These are phyloP conservation scores for Lipomyces oligophaga DNA, from an alignment of 805 yeast species.

Conservation along the genomic window DNA sequence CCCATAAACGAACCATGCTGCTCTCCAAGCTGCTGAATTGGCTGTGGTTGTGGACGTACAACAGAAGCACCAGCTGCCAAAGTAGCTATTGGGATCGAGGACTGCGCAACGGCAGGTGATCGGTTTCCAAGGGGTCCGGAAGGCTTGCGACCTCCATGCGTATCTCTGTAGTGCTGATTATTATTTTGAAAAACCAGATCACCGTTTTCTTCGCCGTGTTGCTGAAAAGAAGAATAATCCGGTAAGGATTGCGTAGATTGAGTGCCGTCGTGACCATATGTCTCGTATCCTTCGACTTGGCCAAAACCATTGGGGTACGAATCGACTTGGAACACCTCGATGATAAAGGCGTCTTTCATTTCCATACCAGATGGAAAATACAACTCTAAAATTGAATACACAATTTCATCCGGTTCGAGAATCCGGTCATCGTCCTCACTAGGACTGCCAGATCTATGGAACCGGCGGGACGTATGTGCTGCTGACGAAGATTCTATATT, in stretches of 20 bases:
- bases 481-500: not conserved
- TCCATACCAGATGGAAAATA: slow-evolving; percentile 66
- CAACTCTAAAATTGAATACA: slow-evolving; percentile 56
- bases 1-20: not conserved
- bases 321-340: slow-evolving; percentile 55
- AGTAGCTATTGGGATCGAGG: too few species aligned
- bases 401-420: slow-evolving; percentile 55
- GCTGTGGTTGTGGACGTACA: slow-evolving; percentile 24
- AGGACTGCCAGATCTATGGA: not conserved
- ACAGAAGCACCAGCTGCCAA: too few species aligned
- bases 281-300: too few species aligned
- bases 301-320: too few species aligned
- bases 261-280: slow-evolving; percentile 1
- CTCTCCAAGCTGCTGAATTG: slow-evolving; percentile 8
- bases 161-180: too few species aligned
- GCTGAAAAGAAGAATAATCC: too few species aligned
- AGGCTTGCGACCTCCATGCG: too few species aligned
- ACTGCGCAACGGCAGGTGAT: too few species aligned
- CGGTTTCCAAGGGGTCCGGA: too few species aligned
- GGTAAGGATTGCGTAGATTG: slow-evolving; percentile 16
- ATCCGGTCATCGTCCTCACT: slow-evolving; percentile 24
- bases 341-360: slow-evolving; percentile 59
- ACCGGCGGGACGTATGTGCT: not conserved
- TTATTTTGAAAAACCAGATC: too few species aligned
- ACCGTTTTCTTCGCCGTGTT: too few species aligned